Conservation (phyloP, 768 basidiomycete genomes). For the Xerocomus potaroensis region DNA sequence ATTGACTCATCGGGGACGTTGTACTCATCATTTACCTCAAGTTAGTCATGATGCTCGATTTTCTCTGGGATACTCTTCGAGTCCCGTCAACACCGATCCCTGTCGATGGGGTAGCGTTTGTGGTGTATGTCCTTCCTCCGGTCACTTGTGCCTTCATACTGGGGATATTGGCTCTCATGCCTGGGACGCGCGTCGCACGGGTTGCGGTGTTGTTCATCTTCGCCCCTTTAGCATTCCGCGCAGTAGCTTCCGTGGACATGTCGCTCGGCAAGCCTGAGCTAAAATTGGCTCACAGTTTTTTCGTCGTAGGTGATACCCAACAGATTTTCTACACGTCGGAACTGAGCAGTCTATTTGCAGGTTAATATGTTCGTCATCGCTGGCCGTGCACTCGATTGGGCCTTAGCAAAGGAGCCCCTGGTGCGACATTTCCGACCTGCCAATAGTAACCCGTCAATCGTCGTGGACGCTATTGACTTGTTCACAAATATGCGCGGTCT, state of each 20-base stretch:
- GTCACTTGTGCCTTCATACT: conserved; percentile 41
- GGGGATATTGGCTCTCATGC: conserved; percentile 46
- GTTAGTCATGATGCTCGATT: background rate
- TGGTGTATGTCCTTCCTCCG: conserved; percentile 38
- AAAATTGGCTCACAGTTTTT: conserved; percentile 3
- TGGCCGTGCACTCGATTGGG: conserved; percentile 18
- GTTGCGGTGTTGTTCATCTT: conserved; percentile 46
- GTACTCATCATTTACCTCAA: too few relatives aligned
- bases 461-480: conserved; percentile 47
- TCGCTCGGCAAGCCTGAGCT: conserved; percentile 1
- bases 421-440: conserved; percentile 10
- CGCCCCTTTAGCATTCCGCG: conserved; percentile 39
- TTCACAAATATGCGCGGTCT: conserved; percentile 48
- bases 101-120: conserved; percentile 31
- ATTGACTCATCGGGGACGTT: too few relatives aligned
- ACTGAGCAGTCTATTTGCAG: background rate
- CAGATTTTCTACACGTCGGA: background rate
- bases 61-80: background rate
- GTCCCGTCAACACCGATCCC: conserved; percentile 13
- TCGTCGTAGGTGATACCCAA: conserved; percentile 7
- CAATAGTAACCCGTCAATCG: background rate
- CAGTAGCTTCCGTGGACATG: conserved; percentile 21
- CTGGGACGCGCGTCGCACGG: conserved; percentile 40
- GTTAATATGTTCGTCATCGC: conserved; percentile 2
- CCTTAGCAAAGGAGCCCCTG: conserved; percentile 8